These are phyloP conservation scores for Hortaea werneckii DNA, from an alignment of 2,329 filamentous ascomycete genomes.

Conservation along the genomic window DNA sequence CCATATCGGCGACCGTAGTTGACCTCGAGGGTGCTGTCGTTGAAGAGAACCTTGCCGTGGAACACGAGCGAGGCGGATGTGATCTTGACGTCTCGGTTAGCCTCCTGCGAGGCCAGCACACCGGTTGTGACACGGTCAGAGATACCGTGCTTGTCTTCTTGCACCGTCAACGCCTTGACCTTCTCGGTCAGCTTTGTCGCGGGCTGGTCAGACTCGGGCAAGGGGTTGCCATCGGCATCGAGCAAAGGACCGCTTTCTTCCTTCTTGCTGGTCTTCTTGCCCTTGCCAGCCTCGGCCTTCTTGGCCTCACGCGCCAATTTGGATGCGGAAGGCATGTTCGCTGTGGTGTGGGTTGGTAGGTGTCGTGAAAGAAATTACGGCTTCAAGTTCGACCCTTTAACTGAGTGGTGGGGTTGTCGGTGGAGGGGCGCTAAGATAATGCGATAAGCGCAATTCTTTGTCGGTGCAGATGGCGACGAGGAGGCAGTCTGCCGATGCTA, in stretches of 20 bases:
- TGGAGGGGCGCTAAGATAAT: neutral
- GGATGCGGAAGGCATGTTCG: slow-evolving; percentile 55
- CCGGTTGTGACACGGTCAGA: slow-evolving; percentile 97
- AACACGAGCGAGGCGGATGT: slow-evolving; percentile 88
- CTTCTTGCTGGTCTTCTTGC: slow-evolving; percentile 58
- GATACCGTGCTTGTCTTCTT: slow-evolving; percentile 92
- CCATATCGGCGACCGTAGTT: slow-evolving; percentile 90
- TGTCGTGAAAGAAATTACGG: neutral
- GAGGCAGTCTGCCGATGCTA: neutral
- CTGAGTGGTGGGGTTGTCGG: neutral
- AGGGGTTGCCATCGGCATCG: slow-evolving; percentile 47
- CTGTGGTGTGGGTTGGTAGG: slow-evolving; percentile 1
- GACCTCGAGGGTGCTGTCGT: slow-evolving; percentile 85
- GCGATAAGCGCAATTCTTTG: neutral
- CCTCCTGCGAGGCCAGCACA: slow-evolving; percentile 74
- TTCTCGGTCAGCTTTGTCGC: slow-evolving; percentile 54
- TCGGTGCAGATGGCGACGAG: neutral
- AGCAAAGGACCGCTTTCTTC: slow-evolving; percentile 49
- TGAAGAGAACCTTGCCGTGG: slow-evolving; percentile 93
- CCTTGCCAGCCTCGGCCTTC: slow-evolving; percentile 57
- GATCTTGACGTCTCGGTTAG: slow-evolving; percentile 94
- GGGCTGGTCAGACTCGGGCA: slow-evolving; percentile 50
- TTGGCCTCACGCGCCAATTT: slow-evolving; percentile 60
- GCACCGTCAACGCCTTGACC: slow-evolving; percentile 78
- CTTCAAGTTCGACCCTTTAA: neutral